Percentiles rank a stretch among this genome's conserved stretches.
These are phyloP conservation scores for Paulownia fortunei DNA, from an alignment of 257 asterid species.

Conservation along the genomic window DNA sequence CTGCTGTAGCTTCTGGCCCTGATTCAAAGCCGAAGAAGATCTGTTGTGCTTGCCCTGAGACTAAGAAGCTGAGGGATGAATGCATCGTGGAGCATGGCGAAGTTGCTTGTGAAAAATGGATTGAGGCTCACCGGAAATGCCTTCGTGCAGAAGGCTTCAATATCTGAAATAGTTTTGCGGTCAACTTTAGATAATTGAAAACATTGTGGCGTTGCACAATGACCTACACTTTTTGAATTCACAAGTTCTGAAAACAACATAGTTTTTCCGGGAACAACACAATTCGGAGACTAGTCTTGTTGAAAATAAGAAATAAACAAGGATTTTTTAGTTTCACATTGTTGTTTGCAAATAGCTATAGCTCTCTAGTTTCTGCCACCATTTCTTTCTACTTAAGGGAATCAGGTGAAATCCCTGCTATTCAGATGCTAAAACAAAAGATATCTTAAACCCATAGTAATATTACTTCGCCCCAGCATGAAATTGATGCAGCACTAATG, in stretches of 20 bases:
- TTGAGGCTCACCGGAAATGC: slow-evolving; percentile 82
- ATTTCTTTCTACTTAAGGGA: too few species aligned
- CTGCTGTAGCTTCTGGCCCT: slow-evolving; percentile 35
- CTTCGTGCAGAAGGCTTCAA: slow-evolving; percentile 95
- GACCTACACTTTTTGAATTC: neutral
- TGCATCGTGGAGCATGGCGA: slow-evolving; percentile 88
- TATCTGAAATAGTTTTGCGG: slow-evolving; percentile 43
- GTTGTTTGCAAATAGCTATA: neutral
- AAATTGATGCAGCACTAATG: too few species aligned
- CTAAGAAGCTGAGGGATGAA: slow-evolving; percentile 86
- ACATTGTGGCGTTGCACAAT: slow-evolving; percentile 5
- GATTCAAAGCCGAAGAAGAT: slow-evolving; percentile 88
- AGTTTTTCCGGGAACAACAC: neutral
- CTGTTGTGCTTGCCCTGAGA: slow-evolving; percentile 93
- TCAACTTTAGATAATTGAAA: slow-evolving; percentile 2
- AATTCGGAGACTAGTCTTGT: neutral
- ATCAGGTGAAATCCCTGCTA: too few species aligned
- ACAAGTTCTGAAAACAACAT: neutral
- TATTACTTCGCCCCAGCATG: too few species aligned
- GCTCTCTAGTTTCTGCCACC: neutral
- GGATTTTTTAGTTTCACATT: neutral
- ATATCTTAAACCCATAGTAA: too few species aligned
- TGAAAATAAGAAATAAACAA: slow-evolving; percentile 7
- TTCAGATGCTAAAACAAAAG: too few species aligned
- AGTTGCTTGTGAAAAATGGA: slow-evolving; percentile 78